A percentile compares a stretch with the other conserved stretches of the same genome.
phyloP scores from a whole-genome alignment of 139 green algal species.

The Dunaliella sp. region DNA sequence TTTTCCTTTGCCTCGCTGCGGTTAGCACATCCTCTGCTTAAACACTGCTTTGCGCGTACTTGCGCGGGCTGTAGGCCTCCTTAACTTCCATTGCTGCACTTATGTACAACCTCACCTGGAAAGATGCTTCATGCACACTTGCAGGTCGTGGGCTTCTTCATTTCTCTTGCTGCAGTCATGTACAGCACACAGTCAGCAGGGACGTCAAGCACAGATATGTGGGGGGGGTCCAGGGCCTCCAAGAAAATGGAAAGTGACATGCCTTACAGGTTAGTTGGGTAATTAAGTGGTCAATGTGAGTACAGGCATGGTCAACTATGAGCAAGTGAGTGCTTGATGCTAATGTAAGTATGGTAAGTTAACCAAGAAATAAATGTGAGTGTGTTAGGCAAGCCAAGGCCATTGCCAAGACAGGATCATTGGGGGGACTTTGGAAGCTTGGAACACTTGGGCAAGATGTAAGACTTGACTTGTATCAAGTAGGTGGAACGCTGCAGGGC shows the following conservation, averaged over 20 bases:
- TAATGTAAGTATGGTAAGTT: not conserved
- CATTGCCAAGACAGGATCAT: not conserved
- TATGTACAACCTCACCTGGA: too few relatives aligned
- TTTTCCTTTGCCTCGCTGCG: not conserved
- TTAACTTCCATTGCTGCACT: too few relatives aligned
- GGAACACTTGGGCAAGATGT: not conserved
- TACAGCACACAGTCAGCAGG: constrained; percentile 46
- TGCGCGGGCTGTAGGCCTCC: too few relatives aligned
- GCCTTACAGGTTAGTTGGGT: constrained; percentile 12
- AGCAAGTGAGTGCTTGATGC: not conserved
- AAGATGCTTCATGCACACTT: too few relatives aligned
- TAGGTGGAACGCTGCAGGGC: too few relatives aligned
- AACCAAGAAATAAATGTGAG: not conserved
- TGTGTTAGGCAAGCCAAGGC: not conserved
- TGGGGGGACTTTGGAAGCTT: not conserved
- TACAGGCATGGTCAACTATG: not conserved
- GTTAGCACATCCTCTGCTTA: not conserved
- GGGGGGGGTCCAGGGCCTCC: not conserved
- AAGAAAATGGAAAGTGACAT: not conserved
- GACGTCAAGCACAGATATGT: constrained; percentile 18
- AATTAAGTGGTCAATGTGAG: not conserved
- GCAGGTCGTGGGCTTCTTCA: constrained; percentile 57
- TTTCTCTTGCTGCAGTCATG: constrained; percentile 47
- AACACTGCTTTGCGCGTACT: not conserved
- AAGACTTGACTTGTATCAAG: not conserved